phyloP scores from a whole-genome alignment of 1,139 yeast species.

The Blastobotrys aristatus region DNA sequence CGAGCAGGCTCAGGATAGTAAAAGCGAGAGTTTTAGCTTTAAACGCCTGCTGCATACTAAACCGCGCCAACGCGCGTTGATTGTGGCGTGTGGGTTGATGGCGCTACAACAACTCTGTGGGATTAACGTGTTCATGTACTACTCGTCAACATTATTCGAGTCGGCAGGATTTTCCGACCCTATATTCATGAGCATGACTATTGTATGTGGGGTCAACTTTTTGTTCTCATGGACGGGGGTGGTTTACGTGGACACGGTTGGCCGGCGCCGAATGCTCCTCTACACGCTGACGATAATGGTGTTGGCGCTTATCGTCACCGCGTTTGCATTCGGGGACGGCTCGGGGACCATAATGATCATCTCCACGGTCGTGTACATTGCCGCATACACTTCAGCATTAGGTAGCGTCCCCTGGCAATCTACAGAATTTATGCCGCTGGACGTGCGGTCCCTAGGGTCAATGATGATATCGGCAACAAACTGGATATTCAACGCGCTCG shows the following conservation, averaged over 20 bases:
- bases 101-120: conserved; percentile 74
- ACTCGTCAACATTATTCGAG: conserved; percentile 61
- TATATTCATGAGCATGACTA: conserved; percentile 55
- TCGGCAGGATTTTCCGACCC: conserved; percentile 57
- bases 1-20: conserved; percentile 6
- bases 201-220: conserved; percentile 60
- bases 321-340: conserved; percentile 22
- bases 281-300: conserved; percentile 46
- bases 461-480: conserved; percentile 42
- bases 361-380: conserved; percentile 40
- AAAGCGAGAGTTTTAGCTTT: conserved; percentile 7
- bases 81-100: conserved; percentile 66
- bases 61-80: conserved; percentile 54
- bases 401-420: conserved; percentile 48
- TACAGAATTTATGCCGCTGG: conserved; percentile 43
- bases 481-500: conserved; percentile 42
- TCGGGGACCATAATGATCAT: conserved; percentile 27
- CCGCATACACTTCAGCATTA: conserved; percentile 43
- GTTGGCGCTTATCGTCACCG: conserved; percentile 31
- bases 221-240: conserved; percentile 60
- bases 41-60: conserved; percentile 24
- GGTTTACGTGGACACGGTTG: conserved; percentile 52
- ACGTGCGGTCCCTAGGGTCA: conserved; percentile 43
- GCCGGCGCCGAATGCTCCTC: conserved; percentile 57
- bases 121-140: conserved; percentile 71